A percentile compares a stretch with the other conserved stretches of the same genome.
Conservation (phyloP, 2,329 filamentous ascomycete species). For the Magnaporthiopsis rhizophila region DNA sequence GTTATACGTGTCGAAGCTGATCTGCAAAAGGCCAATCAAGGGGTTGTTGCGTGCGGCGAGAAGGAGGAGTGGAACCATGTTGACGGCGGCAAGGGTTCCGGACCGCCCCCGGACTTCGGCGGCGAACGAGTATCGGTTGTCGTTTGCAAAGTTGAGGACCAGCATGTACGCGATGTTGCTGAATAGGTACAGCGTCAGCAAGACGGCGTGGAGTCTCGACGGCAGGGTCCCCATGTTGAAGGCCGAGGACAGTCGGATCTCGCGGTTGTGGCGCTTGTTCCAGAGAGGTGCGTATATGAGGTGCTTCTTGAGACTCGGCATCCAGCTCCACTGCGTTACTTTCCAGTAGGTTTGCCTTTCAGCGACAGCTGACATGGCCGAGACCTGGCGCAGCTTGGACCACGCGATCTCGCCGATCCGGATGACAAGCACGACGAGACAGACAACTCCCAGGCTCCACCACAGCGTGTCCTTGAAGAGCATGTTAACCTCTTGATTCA, state of each 20-base stretch:
- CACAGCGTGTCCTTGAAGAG: conserved; percentile 49
- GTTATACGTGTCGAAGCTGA: conserved; percentile 97
- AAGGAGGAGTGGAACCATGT: conserved; percentile 86
- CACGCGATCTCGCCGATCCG: conserved; percentile 46
- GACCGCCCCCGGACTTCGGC: conserved; percentile 81
- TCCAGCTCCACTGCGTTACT: conserved; percentile 48
- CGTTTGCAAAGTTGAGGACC: conserved; percentile 48
- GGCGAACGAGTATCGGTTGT: conserved; percentile 55
- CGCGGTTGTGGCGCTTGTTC: conserved; percentile 56
- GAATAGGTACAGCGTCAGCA: conserved; percentile 48
- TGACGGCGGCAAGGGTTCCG: conserved; percentile 75
- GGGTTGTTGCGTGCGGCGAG: conserved; percentile 91
- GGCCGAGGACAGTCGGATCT: conserved; percentile 34
- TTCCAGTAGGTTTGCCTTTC: conserved; percentile 53
- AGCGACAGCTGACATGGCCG: conserved; percentile 45
- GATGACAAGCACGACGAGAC: conserved; percentile 42
- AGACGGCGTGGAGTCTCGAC: conserved; percentile 52
- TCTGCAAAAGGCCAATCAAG: conserved; percentile 68
- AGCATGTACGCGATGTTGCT: conserved; percentile 59
- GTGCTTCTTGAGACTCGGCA: conserved; percentile 54
- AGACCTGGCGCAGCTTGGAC: conserved; percentile 50
- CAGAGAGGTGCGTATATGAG: conserved; percentile 56
- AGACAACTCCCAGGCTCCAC: conserved; percentile 52
- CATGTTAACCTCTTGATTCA: conserved; percentile 51
- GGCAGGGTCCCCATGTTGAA: conserved; percentile 52